Evolutionary conservation across 768 basidiomycete genomes (phyloP), one percentile per base, ranked within the genome.

Genomic region (Trametes coccinea): DNA sequence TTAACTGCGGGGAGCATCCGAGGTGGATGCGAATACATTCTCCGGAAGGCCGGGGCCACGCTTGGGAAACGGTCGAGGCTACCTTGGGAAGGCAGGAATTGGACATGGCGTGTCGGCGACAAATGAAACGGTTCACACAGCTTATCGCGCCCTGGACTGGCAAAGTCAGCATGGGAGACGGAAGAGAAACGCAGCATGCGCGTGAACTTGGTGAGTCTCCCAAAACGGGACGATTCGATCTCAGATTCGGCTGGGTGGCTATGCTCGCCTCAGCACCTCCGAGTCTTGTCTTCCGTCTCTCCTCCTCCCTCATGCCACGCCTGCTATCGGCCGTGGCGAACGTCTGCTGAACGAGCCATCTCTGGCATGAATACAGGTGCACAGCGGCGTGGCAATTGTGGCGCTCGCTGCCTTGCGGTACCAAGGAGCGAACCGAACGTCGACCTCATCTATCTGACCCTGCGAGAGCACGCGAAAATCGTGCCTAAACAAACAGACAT

Each of bases 1-100:
- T 69, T 60, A 69, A 65, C 61, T 61, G 68, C 67, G 70, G 68
- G 65, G 67, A 68, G 65, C 39, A 65, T 58, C 70, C 70, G 70
- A 71, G 64, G 65, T 71, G 66, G 5, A 60, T 62, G 70, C 70
- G 70, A 67, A 59, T 56, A 64, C 66, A 68, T 67, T 67, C 59
- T 67, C 68, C 70, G 68, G 70, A 53, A 43, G 53, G 48, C 66
- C 58, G 62, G 67, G 60, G 59, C 41, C 50, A 49, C 44, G 59
- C 57, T 56, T 61, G 68, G 63, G 61, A 69, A 67, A 49, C 65
- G 64, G 67, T 56, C 59, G 55, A 60, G 62, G 54, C 54, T 47
- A 50, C 45, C 65, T 67, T 61, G 63, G 60, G 66, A 55, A 65
- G 61, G 61, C 33, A 56, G 49, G 53, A 58, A 31, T 37, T 59